Evolutionary conservation across 768 basidiomycete genomes (phyloP), one percentile per base, ranked within the genome.

Genomic region (Pisolithus sp.): DNA sequence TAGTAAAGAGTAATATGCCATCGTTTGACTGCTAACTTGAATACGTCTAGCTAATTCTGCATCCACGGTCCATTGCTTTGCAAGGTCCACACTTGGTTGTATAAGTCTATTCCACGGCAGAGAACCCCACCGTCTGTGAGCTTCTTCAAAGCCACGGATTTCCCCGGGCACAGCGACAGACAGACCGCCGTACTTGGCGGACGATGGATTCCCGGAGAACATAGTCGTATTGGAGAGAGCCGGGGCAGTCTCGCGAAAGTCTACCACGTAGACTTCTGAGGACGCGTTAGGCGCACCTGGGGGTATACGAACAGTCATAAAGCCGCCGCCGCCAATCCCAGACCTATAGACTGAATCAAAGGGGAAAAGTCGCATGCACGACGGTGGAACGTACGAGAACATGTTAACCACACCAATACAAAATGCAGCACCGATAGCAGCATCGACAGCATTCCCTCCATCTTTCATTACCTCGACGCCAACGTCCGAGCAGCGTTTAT

Each of bases 141-240:
- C 91, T 63, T 85, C 87, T 64, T 86, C 82, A 30, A 97, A 76
- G 9, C 94, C 96, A 21, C 86, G 79, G 43, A 98, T 65, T 70
- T 98, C 94, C 8, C 94, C 89, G 1, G 96, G 96, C 0, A 96
- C 85, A 21, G 81, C 94, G n/a, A 95, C 81, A 6, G 92, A 68
- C 49, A 97, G 71, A 4, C 96, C 94, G 4, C 96, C 95, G 51
- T 75, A 81, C 52, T 60, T 73, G 17, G 91, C 74, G 2, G 74
- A 69, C 4, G 65, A 56, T 3, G 87, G 74, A 40, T 82, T 65
- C 12, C 75, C 68, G 31, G 69, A 60, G 68, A 81, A 97, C 93
- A 97, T 97, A 5, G 82, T 82, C 38, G 73, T 66, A 62, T 85
- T 87, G 5, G 92, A 74, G 31, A 80, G 67, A 0, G 76, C 78